phyloP scores from a whole-genome alignment of 106 monocot genomes.

The Dactylorhiza incarnata region DNA sequence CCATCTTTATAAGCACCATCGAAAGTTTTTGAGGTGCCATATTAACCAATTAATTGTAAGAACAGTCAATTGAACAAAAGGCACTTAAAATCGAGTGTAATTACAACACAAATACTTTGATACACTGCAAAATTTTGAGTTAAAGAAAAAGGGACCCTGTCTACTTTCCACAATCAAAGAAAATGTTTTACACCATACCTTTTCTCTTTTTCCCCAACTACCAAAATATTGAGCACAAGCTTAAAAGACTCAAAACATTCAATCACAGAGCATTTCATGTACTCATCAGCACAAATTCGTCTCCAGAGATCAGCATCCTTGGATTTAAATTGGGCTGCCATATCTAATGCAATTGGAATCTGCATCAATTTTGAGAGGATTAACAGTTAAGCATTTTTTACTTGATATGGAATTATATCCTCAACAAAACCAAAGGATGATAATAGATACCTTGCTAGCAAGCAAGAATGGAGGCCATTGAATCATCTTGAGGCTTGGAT shows the following conservation, averaged over 20 bases:
- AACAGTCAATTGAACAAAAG: background rate
- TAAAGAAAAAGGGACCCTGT: background rate
- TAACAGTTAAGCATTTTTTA: no score
- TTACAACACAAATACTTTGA: background rate
- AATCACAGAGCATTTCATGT: conserved; percentile 98
- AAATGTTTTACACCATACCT: conserved; percentile 47
- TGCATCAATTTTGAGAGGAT: no score
- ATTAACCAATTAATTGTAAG: background rate
- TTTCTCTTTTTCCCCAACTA: conserved; percentile 93
- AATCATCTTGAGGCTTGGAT: conserved; percentile 81
- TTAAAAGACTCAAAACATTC: conserved; percentile 99
- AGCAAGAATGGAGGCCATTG: conserved; percentile 98
- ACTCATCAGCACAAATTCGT: conserved; percentile 95
- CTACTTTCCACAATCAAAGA: no score
- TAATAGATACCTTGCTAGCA: conserved; percentile 81
- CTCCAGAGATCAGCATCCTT: conserved; percentile 96
- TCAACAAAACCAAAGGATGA: background rate
- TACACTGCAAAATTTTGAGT: background rate
- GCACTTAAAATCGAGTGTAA: background rate
- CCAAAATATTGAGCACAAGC: conserved; percentile 75
- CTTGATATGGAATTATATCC: no score
- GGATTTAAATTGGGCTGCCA: conserved; percentile 9
- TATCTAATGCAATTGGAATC: no score
- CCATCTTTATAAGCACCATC: background rate
- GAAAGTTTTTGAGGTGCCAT: background rate